phyloP scores from a whole-genome alignment of 2,329 filamentous ascomycete genomes.

The Fusarium nurragi region DNA sequence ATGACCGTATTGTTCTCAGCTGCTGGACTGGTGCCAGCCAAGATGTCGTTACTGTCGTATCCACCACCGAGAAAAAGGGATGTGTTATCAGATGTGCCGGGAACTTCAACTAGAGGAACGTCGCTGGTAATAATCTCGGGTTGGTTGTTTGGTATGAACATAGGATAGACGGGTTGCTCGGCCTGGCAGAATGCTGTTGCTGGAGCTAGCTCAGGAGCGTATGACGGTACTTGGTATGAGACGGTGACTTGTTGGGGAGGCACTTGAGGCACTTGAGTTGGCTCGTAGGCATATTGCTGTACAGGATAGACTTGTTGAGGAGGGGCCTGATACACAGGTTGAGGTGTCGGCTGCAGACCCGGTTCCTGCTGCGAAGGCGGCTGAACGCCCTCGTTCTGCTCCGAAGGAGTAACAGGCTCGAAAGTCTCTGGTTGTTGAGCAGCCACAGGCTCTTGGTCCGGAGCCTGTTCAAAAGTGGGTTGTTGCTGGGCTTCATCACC shows the following conservation, averaged over 20 bases:
- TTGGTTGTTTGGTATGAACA: constrained; percentile 19
- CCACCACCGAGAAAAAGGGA: neutral
- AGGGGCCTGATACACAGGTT: neutral
- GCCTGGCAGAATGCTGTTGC: neutral
- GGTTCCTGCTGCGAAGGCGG: neutral
- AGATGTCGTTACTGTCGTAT: neutral
- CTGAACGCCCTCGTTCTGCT: constrained; percentile 5
- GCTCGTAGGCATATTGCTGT: constrained; percentile 13
- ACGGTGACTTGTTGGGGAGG: constrained; percentile 7
- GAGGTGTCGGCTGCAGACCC: neutral
- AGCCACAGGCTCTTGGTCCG: neutral
- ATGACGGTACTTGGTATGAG: constrained; percentile 10
- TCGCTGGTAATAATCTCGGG: constrained; percentile 32
- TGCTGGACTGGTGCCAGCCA: neutral
- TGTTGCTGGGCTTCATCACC: constrained; percentile 13
- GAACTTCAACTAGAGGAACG: constrained; percentile 10
- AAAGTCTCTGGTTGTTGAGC: neutral
- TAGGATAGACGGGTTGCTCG: neutral
- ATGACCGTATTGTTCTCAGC: neutral
- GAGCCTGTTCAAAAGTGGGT: neutral
- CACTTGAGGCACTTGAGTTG: constrained; percentile 3
- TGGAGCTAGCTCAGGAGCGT: neutral
- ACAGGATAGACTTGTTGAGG: constrained; percentile 4
- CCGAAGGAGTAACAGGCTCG: neutral
- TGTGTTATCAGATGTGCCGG: neutral